phyloP scores from a whole-genome alignment of 2,329 filamentous ascomycete genomes.

The Diaporthe citrichinensis region DNA sequence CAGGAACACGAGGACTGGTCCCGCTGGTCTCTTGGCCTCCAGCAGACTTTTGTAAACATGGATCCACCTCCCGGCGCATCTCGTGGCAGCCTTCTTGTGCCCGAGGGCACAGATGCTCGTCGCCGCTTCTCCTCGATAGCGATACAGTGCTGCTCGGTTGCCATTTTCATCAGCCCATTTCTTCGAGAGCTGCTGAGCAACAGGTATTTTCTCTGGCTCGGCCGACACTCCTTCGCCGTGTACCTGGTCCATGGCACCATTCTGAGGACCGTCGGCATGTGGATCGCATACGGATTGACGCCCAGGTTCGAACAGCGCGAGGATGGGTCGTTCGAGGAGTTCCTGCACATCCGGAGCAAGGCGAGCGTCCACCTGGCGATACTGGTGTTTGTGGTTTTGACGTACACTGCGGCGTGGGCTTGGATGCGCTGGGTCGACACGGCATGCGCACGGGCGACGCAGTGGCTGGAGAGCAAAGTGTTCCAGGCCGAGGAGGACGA shows the following conservation, averaged over 20 bases:
- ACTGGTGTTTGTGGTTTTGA: constrained; percentile 59
- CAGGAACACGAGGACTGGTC: constrained; percentile 64
- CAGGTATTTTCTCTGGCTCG: constrained; percentile 65
- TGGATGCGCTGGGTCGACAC: constrained; percentile 68
- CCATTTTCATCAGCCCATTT: constrained; percentile 63
- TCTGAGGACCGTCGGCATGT: constrained; percentile 63
- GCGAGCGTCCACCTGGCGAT: constrained; percentile 59
- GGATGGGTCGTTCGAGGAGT: constrained; percentile 57
- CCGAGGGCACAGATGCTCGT: constrained; percentile 53
- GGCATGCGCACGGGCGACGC: constrained; percentile 62
- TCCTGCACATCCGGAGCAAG: constrained; percentile 58
- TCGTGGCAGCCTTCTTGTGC: constrained; percentile 61
- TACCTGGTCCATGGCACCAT: constrained; percentile 69
- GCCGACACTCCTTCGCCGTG: constrained; percentile 68
- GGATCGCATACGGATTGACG: constrained; percentile 67
- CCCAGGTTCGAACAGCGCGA: constrained; percentile 43
- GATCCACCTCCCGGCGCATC: constrained; percentile 54
- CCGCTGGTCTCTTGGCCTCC: constrained; percentile 57
- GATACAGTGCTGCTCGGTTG: constrained; percentile 63
- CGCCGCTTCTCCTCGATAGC: constrained; percentile 63
- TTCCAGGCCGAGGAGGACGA: constrained; percentile 59
- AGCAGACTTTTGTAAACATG: constrained; percentile 43
- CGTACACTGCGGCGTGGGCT: constrained; percentile 62
- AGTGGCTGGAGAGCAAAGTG: constrained; percentile 62
- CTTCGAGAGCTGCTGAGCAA: constrained; percentile 64